These are phyloP conservation scores for Wickerhamiella pararugosa DNA, from an alignment of 1,139 yeast species.

Conservation along the genomic window DNA sequence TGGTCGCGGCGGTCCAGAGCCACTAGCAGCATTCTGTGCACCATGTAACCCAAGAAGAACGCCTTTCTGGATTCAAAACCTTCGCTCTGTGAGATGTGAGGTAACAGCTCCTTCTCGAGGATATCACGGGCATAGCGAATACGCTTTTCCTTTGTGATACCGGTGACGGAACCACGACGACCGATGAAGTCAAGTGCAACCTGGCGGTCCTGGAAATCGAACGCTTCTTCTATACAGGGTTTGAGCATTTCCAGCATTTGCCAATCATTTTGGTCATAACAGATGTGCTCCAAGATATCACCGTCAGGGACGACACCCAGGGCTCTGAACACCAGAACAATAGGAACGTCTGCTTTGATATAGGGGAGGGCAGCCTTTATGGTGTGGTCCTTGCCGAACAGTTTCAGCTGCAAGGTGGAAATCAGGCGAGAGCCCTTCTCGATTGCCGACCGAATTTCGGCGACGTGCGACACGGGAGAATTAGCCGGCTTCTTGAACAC, in stretches of 20 bases:
- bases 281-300: constrained; percentile 92
- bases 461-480: constrained; percentile 89
- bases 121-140: constrained; percentile 95
- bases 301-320: constrained; percentile 98
- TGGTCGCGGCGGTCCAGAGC: constrained; percentile 96
- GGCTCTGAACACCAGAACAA: constrained; percentile 92
- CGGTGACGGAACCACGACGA: constrained; percentile 88
- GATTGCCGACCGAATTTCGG: constrained; percentile 90
- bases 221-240: constrained; percentile 98
- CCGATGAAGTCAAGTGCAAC: constrained; percentile 97
- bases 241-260: constrained; percentile 98
- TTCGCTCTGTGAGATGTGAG: constrained; percentile 93
- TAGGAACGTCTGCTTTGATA: constrained; percentile 91
- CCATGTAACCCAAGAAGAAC: constrained; percentile 94
- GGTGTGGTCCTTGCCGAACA: constrained; percentile 70
- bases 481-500: constrained; percentile 97
- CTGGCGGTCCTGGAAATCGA: constrained; percentile 94
- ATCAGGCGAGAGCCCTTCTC: constrained; percentile 95
- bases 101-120: constrained; percentile 86
- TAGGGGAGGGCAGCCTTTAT: constrained; percentile 93
- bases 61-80: constrained; percentile 97
- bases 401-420: constrained; percentile 84
- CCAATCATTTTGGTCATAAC: constrained; percentile 97
- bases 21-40: constrained; percentile 81
- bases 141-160: constrained; percentile 95